phyloP scores from a whole-genome alignment of 331 rosid genomes.

The Malus hybrid region DNA sequence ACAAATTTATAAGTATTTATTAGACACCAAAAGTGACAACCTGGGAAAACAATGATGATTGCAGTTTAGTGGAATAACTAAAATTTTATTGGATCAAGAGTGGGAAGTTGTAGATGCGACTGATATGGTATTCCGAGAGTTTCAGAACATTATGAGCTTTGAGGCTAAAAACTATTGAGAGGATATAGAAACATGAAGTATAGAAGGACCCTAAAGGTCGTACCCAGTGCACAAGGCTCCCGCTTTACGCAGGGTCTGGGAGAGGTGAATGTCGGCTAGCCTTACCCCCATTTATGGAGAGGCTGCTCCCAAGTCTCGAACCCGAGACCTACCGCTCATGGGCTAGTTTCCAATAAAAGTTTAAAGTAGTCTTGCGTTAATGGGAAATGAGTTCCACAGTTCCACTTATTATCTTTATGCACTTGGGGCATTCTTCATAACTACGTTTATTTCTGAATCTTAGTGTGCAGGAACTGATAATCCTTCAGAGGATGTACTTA shows the following conservation, averaged over 20 bases:
- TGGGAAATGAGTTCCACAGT: background rate
- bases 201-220: background rate
- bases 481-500: constrained; percentile 42
- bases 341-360: background rate
- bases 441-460: constrained; percentile 7
- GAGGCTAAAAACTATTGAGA: background rate
- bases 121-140: background rate
- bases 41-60: background rate
- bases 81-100: background rate
- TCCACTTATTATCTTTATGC: background rate
- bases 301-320: too few relatives aligned
- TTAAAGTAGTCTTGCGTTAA: background rate
- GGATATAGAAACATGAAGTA: background rate
- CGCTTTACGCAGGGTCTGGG: too few relatives aligned
- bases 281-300: too few relatives aligned
- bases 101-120: background rate
- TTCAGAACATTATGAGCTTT: background rate
- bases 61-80: background rate
- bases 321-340: too few relatives aligned
- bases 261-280: too few relatives aligned
- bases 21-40: background rate
- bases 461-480: constrained; percentile 35
- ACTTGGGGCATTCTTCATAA: constrained; percentile 1
- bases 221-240: too few relatives aligned
- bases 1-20: background rate